Evolutionary conservation across 805 yeast species (phyloP), one percentile per base, ranked within the genome.

Genomic region (Lipomyces spencermartinsiae): DNA sequence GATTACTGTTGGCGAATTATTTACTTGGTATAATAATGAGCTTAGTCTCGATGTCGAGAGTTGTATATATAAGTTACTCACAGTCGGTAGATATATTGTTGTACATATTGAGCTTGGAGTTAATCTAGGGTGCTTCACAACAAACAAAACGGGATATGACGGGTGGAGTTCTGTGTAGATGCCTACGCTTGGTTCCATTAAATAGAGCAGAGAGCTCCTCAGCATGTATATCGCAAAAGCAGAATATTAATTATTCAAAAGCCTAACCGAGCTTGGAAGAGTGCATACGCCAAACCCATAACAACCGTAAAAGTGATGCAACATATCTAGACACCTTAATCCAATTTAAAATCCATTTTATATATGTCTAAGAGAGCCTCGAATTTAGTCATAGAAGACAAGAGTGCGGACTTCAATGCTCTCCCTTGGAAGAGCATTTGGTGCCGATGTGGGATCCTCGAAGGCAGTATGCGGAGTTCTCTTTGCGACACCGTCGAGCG

Each of bases 381-480:
- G 5, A 37, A 12, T 37, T 33, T 60, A 64, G 31, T 63, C 70
- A 56, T 62, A 74, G 43, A 73, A 73, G 14, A 73, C 74, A 54
- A 73, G 61, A 12, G 75, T 67, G 29, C 75, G 55, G 35, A 73
- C 71, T 37, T 73, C 75, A 58, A 73, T 73, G 49, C 75, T 73
- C 62, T 73, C 74, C 10, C 75, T 54, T 10, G 71, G 68, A 19
- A 57, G 65, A 37, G 75, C 72, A 58, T 67, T 54, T 33, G 62
- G 51, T 19, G 69, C 69, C 5, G 75, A 67, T 29, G 70, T 55
- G 12, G 75, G 75, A 43, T 73, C 73, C n/a, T 39, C 64, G 64
- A 73, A 73, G 1, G 75, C 75, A 9, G 73, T 60, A 39, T 73
- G 75, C 22, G 75, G 75, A 12, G 75, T 73, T 16, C 73, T 70